A percentile compares a stretch with the other conserved stretches of the same genome.
Evolutionary conservation across 1,284 basidiomycete genomes (phyloP).

Genomic region (Sporisorium reilianum): DNA sequence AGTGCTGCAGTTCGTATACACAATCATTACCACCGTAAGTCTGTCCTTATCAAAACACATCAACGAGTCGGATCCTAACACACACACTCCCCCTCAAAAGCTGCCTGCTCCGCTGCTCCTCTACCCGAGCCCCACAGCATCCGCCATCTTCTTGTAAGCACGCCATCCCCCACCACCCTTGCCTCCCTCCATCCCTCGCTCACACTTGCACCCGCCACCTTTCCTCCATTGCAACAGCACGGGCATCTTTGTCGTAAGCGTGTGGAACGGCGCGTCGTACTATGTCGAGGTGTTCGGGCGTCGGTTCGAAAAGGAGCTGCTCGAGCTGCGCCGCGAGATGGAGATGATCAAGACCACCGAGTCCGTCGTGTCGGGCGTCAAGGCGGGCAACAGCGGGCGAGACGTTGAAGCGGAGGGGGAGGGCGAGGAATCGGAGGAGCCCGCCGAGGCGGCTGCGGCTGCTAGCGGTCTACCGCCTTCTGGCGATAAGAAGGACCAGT

Average conservation of each 20-base stretch:
- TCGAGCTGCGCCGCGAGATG: slow-evolving; percentile 38
- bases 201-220: not conserved
- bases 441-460: slow-evolving; percentile 21
- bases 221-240: not conserved
- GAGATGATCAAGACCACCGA: slow-evolving; percentile 34
- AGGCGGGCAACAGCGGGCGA: not conserved
- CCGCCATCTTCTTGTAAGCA: slow-evolving; percentile 76
- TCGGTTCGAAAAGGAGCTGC: slow-evolving; percentile 57
- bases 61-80: not conserved
- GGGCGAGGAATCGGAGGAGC: slow-evolving; percentile 2
- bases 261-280: slow-evolving; percentile 55
- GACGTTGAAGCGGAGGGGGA: not conserved
- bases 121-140: slow-evolving; percentile 81
- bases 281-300: slow-evolving; percentile 74
- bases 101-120: slow-evolving; percentile 84
- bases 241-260: slow-evolving; percentile 47
- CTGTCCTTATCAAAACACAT: not conserved
- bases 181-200: not conserved
- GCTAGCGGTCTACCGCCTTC: slow-evolving; percentile 25
- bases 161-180: not conserved
- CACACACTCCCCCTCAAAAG: too few relatives aligned
- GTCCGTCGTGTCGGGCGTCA: slow-evolving; percentile 15
- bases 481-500: slow-evolving; percentile 29
- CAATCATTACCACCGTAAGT: slow-evolving; percentile 78
- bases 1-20: slow-evolving; percentile 76